Conservation (phyloP, 2,329 filamentous ascomycete genomes). For the Neonectria neomacrospora region DNA sequence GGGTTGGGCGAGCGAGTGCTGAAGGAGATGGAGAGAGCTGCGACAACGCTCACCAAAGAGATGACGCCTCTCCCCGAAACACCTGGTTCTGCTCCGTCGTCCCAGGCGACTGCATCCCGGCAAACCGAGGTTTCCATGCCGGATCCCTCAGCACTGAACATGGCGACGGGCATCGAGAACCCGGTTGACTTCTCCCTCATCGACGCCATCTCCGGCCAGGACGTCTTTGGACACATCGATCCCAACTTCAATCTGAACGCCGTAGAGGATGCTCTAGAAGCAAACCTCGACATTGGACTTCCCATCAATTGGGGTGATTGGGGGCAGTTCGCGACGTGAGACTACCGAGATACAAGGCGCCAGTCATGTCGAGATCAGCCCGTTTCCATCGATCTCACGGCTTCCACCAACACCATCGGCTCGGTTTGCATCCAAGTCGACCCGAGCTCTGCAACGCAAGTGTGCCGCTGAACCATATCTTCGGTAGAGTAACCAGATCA, state of each 20-base stretch:
- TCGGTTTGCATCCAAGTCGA: too few species aligned
- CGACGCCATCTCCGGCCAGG: constrained; percentile 59
- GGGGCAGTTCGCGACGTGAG: constrained; percentile 51
- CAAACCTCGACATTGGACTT: constrained; percentile 64
- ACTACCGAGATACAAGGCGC: neutral
- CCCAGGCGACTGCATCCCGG: constrained; percentile 19
- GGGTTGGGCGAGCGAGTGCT: constrained; percentile 66
- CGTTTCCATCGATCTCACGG: neutral
- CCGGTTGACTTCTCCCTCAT: constrained; percentile 55
- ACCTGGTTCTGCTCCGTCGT: constrained; percentile 32
- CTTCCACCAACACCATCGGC: neutral
- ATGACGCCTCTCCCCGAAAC: constrained; percentile 41
- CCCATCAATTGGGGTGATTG: constrained; percentile 64
- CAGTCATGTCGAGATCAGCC: neutral
- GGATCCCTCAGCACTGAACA: constrained; percentile 44
- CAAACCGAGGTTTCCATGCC: constrained; percentile 34
- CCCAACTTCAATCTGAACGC: constrained; percentile 65
- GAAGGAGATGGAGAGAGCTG: constrained; percentile 66
- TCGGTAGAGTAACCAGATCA: neutral
- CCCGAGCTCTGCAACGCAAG: neutral
- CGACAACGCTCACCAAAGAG: constrained; percentile 56
- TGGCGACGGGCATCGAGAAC: constrained; percentile 47
- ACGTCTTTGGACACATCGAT: constrained; percentile 66
- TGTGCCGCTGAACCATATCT: neutral
- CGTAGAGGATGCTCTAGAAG: constrained; percentile 65